Evolutionary conservation across 2,329 filamentous ascomycete species (phyloP), one percentile per base, ranked within the genome.

Genomic region (Nectriaceae sp.): DNA sequence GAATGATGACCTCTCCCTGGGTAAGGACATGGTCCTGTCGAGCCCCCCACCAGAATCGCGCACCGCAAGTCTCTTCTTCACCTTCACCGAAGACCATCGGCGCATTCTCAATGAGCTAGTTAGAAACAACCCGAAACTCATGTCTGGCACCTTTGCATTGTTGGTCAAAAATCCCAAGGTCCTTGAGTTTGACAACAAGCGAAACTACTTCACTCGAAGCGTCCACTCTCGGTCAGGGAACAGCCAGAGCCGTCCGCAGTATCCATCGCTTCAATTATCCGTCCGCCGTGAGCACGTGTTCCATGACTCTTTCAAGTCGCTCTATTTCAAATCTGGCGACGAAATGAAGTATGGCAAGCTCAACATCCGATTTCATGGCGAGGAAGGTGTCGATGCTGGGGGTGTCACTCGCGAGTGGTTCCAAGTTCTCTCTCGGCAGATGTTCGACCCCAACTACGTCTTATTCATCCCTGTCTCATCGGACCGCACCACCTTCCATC

Each of bases 261-360:
- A 77, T 62, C 88, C 90, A 37, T 70, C 83, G 19, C 77, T 99
- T 43, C 91, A 96, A 69, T 82, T 99, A 40, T 87, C 87, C 50
- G 89, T 99, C 50, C 89, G 95, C 49, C 89, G 94, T 64, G 90
- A 97, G 49, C 89, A 96, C 60, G 92, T 99, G 42, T 99, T 99
- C 85, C 84, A 96, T 57, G 94, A 99, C 70, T 99, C 94, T 0
- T 99, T 96, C 84, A 94, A 92, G 70, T 91, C 89, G n/a, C 80
- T 99, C 38, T 97, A 96, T 73, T 99, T 94, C 84, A 97, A 97
- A 78, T 84, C 80, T 33, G 90, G 90, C 21, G 91, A 97, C 55
- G 95, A 99, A 73, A 95, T 99, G 84, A 99, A 99, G 73, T 97
- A 95, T 67, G 94, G 95, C 62, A 99, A 99, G 73, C 83, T 99